These are phyloP conservation scores for Penicillium desertorum DNA, from an alignment of 495 filamentous ascomycete genomes.

Conservation along the genomic window DNA sequence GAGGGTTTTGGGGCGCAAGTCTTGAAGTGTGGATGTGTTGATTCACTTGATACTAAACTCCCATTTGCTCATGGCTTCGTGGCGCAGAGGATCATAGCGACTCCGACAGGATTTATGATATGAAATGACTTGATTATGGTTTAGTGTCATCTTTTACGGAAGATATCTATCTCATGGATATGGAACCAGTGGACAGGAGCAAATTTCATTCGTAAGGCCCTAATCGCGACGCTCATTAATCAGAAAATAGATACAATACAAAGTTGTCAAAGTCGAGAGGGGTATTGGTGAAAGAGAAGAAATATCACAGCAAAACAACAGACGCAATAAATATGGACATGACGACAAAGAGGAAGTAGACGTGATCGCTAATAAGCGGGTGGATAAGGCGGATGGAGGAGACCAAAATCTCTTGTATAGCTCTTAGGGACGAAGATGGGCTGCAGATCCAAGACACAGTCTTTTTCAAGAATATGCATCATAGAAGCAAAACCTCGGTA, in stretches of 20 bases:
- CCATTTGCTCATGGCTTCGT: not conserved
- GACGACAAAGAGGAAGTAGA: conserved; percentile 22
- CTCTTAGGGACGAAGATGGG: not conserved
- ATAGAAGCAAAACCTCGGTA: conserved; percentile 18
- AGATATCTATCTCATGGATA: not conserved
- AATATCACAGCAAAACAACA: conserved; percentile 22
- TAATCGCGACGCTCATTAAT: conserved; percentile 26
- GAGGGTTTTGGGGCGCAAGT: conserved; percentile 44
- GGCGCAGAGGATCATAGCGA: not conserved
- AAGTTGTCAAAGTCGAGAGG: conserved; percentile 30
- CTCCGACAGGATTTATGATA: not conserved
- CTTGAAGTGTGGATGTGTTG: conserved; percentile 17
- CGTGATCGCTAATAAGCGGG: conserved; percentile 15
- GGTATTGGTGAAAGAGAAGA: conserved; percentile 41
- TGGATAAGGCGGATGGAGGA: conserved; percentile 1
- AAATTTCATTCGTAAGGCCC: conserved; percentile 27
- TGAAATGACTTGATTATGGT: conserved; percentile 10
- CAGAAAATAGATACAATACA: conserved; percentile 36
- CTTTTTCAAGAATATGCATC: conserved; percentile 18
- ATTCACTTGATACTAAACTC: not conserved
- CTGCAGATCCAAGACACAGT: not conserved
- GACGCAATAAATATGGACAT: conserved; percentile 27
- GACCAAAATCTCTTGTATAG: not conserved
- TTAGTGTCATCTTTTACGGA: not conserved
- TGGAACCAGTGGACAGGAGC: not conserved